A percentile compares a stretch with the other conserved stretches of the same genome.
Conservation (phyloP, 352 stramenopile genomes). For the Globisporangium abappressorium region DNA sequence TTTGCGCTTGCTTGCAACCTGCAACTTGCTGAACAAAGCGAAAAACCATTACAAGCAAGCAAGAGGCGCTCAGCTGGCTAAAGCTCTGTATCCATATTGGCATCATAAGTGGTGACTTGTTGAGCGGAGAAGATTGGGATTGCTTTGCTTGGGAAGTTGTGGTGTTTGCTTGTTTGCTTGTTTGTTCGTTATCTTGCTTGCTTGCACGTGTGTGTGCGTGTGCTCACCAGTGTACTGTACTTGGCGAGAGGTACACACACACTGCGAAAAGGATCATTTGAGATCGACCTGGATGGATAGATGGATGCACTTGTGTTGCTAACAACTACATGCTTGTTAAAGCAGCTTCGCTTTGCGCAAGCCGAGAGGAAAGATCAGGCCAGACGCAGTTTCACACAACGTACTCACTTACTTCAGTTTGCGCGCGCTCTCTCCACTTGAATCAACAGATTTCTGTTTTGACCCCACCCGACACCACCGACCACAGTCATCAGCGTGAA, state of each 20-base stretch:
- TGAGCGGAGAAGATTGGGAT: neutral
- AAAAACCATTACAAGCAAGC: neutral
- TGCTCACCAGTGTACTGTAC: neutral
- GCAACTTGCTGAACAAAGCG: neutral
- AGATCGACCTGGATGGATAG: neutral
- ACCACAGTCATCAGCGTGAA: neutral
- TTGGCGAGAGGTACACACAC: neutral
- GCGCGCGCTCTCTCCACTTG: neutral
- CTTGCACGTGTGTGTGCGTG: neutral
- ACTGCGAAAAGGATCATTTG: neutral
- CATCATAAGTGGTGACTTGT: neutral
- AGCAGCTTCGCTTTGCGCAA: neutral
- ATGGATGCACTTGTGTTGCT: neutral
- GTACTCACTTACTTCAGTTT: neutral
- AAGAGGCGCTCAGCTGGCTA: neutral
- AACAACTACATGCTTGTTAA: neutral
- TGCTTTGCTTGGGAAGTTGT: neutral
- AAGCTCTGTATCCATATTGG: slow-evolving; percentile 2
- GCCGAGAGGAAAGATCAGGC: neutral
- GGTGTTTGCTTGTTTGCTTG: too few relatives aligned
- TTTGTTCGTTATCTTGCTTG: neutral
- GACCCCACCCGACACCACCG: neutral
- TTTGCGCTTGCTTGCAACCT: neutral
- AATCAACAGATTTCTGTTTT: neutral
- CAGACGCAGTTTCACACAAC: neutral